Percentiles rank a stretch among this genome's conserved stretches.
Evolutionary conservation across 192 early-diverging fungal genomes (phyloP).

Genomic region (Rhizoclosmatium globosum): DNA sequence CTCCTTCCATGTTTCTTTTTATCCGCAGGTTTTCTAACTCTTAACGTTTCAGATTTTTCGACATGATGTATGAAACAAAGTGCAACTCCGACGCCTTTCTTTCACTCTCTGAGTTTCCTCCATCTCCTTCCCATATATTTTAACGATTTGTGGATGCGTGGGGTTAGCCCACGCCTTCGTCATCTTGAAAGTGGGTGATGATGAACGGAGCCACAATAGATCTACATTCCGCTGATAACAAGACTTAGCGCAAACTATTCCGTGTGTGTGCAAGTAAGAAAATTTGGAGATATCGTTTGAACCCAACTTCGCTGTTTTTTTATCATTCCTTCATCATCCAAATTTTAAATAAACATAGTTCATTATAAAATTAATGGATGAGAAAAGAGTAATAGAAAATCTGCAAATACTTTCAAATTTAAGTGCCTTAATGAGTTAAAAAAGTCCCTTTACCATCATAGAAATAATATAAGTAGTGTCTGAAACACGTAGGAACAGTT

Average conservation of each 20-base stretch:
- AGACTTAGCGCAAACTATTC: neutral
- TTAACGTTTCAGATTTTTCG: neutral
- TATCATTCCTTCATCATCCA: too few species aligned
- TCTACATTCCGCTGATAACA: neutral
- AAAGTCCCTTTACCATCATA: too few species aligned
- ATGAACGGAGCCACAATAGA: slow-evolving; percentile 3
- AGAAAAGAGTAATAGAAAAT: too few species aligned
- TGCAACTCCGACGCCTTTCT: too few species aligned
- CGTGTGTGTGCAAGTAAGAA: neutral
- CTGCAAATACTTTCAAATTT: too few species aligned
- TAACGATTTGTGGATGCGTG: neutral
- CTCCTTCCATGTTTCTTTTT: neutral
- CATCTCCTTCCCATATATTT: neutral
- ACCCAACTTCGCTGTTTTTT: too few species aligned
- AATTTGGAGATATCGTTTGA: neutral
- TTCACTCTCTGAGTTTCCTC: neutral
- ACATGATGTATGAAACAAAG: too few species aligned
- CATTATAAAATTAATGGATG: too few species aligned
- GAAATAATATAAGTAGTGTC: too few species aligned
- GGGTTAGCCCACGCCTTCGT: neutral
- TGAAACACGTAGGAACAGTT: too few species aligned
- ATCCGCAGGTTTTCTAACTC: neutral
- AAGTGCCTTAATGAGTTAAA: too few species aligned
- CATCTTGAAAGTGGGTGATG: neutral
- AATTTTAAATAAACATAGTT: too few species aligned